Evolutionary conservation across 306 rosid genomes (phyloP).

Genomic region (Quercus variabilis): DNA sequence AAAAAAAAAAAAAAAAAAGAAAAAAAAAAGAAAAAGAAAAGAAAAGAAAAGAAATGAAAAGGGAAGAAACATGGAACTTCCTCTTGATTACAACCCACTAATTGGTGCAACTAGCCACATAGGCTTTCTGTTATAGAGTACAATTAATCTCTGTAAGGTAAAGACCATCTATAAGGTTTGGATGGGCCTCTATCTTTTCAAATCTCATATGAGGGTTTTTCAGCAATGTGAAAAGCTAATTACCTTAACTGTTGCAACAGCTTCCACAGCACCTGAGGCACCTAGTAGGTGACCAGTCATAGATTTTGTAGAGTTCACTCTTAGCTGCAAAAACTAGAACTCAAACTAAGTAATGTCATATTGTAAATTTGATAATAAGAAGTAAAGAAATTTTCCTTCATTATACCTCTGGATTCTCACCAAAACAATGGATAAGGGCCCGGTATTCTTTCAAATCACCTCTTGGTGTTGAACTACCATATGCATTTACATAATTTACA

Average conservation of each 20-base stretch:
- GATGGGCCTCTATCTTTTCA: not conserved
- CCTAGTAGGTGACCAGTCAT: slow-evolving; percentile 98
- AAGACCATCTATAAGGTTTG: not conserved
- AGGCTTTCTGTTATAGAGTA: not conserved
- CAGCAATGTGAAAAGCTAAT: not conserved
- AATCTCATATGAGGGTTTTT: not conserved
- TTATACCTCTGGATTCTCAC: slow-evolving; percentile 69
- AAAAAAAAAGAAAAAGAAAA: no score
- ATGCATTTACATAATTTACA: slow-evolving; percentile 91
- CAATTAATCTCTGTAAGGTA: not conserved
- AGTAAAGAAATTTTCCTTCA: not conserved
- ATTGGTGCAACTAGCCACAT: not conserved
- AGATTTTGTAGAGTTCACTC: slow-evolving; percentile 86
- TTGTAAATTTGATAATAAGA: not conserved
- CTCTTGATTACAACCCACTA: not conserved
- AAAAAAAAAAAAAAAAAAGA: not conserved
- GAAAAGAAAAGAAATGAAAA: no score
- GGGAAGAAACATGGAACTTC: not conserved
- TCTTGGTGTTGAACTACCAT: slow-evolving; percentile 84
- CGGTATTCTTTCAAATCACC: slow-evolving; percentile 91
- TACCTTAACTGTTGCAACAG: slow-evolving; percentile 94
- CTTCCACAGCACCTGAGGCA: slow-evolving; percentile 96
- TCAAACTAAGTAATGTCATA: slow-evolving; percentile 12
- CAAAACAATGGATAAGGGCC: slow-evolving; percentile 84
- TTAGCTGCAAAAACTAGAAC: slow-evolving; percentile 45